phyloP scores from a whole-genome alignment of 805 yeast genomes.

The Candida ficus region DNA sequence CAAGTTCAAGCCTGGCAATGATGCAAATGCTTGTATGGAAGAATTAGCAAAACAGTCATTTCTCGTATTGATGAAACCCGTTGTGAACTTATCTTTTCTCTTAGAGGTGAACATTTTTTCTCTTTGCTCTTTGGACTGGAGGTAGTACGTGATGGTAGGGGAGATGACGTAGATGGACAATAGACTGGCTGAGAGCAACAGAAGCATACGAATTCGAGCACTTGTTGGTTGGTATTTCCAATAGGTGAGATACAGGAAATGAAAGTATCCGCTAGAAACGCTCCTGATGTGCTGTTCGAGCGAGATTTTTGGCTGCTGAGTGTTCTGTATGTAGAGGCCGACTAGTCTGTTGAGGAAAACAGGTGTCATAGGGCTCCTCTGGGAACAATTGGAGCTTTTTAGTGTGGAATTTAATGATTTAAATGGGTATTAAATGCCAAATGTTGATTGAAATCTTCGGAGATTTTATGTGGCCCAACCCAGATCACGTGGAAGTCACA shows the following conservation, averaged over 20 bases:
- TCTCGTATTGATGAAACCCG: conserved; percentile 76
- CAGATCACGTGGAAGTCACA: no score
- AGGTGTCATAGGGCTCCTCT: background rate
- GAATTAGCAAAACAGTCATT: conserved; percentile 94
- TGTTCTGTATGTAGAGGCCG: background rate
- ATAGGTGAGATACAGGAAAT: conserved; percentile 16
- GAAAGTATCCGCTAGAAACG: conserved; percentile 10
- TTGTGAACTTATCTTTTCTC: conserved; percentile 69
- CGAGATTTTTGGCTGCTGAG: background rate
- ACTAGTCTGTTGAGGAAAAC: background rate
- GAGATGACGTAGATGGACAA: conserved; percentile 27
- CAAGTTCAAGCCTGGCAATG: conserved; percentile 52
- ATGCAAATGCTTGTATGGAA: conserved; percentile 71
- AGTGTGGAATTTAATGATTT: no score
- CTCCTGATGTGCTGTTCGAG: conserved; percentile 13
- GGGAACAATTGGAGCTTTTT: no score
- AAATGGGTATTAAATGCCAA: no score
- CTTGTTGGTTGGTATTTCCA: conserved; percentile 18
- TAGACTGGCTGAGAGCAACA: no score
- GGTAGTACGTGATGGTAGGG: conserved; percentile 23
- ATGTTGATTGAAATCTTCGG: no score
- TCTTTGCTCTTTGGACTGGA: conserved; percentile 18
- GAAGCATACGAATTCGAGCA: conserved; percentile 19
- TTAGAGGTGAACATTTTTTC: conserved; percentile 33
- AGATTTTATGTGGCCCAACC: no score